Evolutionary conservation across 139 green algal genomes (phyloP).

Genomic region (Chlorella sp.): DNA sequence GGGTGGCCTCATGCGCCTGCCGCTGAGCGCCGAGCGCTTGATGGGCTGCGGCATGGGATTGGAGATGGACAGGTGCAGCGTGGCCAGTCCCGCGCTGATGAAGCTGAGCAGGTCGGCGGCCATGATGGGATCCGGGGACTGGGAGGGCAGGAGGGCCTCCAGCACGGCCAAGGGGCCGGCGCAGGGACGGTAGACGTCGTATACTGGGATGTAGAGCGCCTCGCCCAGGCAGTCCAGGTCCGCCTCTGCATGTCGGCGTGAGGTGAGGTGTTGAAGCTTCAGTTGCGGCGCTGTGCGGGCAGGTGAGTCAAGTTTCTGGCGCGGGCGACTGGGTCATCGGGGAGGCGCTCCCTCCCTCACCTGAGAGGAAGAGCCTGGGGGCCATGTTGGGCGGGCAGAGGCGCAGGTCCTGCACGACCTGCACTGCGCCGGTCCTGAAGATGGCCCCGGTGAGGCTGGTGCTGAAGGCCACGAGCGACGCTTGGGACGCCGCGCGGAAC

Average conservation of each 20-base stretch:
- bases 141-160: conserved; percentile 35
- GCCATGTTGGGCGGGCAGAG: conserved; percentile 35
- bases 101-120: conserved; percentile 38
- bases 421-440: conserved; percentile 26
- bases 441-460: conserved; percentile 39
- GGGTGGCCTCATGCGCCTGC: conserved; percentile 14
- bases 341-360: no score
- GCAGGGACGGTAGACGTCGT: conserved; percentile 16
- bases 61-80: conserved; percentile 33
- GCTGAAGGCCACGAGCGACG: no score
- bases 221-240: conserved; percentile 26
- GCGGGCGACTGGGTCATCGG: no score
- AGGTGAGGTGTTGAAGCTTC: no score
- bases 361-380: conserved; percentile 27
- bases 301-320: no score
- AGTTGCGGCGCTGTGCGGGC: no score
- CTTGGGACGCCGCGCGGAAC: no score
- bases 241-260: no score
- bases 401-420: conserved; percentile 43
- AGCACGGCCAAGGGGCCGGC: conserved; percentile 31
- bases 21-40: conserved; percentile 28
- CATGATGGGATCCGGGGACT: conserved; percentile 29
- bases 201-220: conserved; percentile 42
- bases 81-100: conserved; percentile 16
- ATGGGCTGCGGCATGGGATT: conserved; percentile 38